Evolutionary conservation across 768 basidiomycete species (phyloP).

Genomic region (Albatrellus ellisii): DNA sequence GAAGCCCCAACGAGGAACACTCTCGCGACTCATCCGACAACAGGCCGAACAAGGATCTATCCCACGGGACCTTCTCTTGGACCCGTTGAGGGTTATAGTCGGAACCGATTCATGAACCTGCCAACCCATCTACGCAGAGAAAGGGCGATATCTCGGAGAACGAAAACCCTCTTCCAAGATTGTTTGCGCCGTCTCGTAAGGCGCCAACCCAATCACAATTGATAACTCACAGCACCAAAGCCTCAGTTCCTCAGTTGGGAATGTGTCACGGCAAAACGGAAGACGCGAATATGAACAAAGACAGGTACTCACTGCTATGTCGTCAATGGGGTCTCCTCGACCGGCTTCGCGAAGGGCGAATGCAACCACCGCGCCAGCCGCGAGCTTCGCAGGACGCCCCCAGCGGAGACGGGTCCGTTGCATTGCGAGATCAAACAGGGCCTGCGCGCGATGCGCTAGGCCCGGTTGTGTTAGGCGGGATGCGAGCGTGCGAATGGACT

Average conservation of each 20-base stretch:
- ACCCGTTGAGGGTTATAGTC: too few species aligned
- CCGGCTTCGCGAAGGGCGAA: constrained; percentile 61
- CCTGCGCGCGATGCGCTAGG: constrained; percentile 49
- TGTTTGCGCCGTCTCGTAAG: too few species aligned
- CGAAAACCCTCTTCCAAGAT: too few species aligned
- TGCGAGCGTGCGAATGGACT: constrained; percentile 49
- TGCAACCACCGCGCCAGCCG: constrained; percentile 55
- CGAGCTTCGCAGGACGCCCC: constrained; percentile 60
- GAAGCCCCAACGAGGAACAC: neutral
- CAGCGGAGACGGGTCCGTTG: constrained; percentile 42
- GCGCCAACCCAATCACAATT: too few species aligned
- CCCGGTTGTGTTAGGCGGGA: constrained; percentile 45
- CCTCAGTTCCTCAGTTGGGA: too few species aligned
- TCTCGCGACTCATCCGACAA: too few species aligned
- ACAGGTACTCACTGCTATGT: constrained; percentile 40
- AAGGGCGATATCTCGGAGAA: too few species aligned
- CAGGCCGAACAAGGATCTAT: too few species aligned
- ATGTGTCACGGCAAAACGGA: constrained; percentile 1
- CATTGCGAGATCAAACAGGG: constrained; percentile 61
- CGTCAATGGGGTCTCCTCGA: constrained; percentile 51
- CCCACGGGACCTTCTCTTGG: too few species aligned
- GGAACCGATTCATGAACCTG: too few species aligned
- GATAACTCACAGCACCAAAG: too few species aligned
- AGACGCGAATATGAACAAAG: neutral
- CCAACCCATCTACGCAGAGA: too few species aligned